Conservation (phyloP, 768 basidiomycete genomes). For the Lentinula detonsa region DNA sequence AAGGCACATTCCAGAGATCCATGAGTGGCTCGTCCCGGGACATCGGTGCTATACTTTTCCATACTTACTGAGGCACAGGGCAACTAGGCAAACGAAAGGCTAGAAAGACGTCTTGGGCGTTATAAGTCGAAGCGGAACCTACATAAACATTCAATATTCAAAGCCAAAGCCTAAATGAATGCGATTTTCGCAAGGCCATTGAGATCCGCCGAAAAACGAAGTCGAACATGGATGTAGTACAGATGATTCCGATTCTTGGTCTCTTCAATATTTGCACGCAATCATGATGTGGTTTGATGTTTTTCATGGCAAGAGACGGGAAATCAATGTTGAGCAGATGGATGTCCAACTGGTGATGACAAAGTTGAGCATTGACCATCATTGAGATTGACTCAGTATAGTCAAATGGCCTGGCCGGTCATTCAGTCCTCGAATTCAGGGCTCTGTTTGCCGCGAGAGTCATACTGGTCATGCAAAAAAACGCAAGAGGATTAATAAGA, state of each 20-base stretch:
- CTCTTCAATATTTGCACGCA: not conserved
- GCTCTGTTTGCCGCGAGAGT: not conserved
- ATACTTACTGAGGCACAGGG: not conserved
- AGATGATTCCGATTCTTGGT: not conserved
- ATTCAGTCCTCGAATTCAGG: not conserved
- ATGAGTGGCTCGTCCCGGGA: not conserved
- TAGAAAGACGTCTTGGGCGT: not conserved
- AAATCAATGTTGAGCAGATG: not conserved
- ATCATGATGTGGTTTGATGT: not conserved
- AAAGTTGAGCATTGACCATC: not conserved
- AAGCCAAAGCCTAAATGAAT: no score
- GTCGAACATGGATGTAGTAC: not conserved
- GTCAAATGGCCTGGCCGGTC: not conserved
- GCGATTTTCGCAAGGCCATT: not conserved
- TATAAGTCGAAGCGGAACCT: not conserved
- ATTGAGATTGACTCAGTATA: not conserved
- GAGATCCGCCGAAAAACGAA: not conserved
- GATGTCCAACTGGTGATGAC: not conserved
- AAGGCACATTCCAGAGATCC: not conserved
- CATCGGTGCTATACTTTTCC: not conserved
- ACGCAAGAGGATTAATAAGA: not conserved
- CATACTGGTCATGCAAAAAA: not conserved
- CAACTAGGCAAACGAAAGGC: not conserved
- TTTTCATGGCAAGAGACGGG: not conserved
- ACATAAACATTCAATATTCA: not conserved